A percentile compares a stretch with the other conserved stretches of the same genome.
These are phyloP conservation scores for Calycina marina DNA, from an alignment of 2,329 filamentous ascomycete genomes.

Conservation along the genomic window DNA sequence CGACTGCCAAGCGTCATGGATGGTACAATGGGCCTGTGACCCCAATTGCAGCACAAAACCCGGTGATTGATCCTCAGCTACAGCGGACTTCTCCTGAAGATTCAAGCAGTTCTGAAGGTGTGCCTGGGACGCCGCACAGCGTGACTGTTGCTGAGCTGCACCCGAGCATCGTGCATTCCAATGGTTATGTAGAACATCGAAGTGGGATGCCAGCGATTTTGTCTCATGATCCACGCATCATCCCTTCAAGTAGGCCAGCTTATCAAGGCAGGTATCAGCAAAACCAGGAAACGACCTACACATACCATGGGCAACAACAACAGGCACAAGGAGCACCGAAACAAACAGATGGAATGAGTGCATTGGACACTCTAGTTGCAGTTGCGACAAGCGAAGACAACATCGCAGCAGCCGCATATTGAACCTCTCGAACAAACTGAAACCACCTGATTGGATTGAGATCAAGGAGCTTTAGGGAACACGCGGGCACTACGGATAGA, in stretches of 20 bases:
- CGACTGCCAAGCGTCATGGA: constrained; percentile 50
- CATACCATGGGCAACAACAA: constrained; percentile 17
- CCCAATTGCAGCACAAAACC: constrained; percentile 15
- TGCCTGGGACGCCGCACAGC: constrained; percentile 33
- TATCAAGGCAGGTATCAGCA: constrained; percentile 19
- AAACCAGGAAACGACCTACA: constrained; percentile 11
- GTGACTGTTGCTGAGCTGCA: constrained; percentile 34
- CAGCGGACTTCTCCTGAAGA: constrained; percentile 39
- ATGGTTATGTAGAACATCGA: constrained; percentile 31
- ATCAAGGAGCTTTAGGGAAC: too few relatives aligned
- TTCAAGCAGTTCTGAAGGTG: constrained; percentile 38
- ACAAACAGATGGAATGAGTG: constrained; percentile 34
- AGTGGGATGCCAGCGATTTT: constrained; percentile 9
- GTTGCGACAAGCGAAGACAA: constrained; percentile 44
- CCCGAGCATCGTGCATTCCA: constrained; percentile 35
- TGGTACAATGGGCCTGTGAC: constrained; percentile 52
- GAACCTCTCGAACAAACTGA: constrained; percentile 2
- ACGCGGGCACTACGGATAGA: not conserved
- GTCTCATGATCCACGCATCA: constrained; percentile 4
- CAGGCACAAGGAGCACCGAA: constrained; percentile 23
- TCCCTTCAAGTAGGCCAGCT: constrained; percentile 15
- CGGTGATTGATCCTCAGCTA: constrained; percentile 6
- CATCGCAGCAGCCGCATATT: constrained; percentile 21
- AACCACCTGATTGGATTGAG: not conserved
- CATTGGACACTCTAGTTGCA: constrained; percentile 48